Evolutionary conservation across 106 monocot genomes (phyloP).

Genomic region (Acanthochlamys bracteata): DNA sequence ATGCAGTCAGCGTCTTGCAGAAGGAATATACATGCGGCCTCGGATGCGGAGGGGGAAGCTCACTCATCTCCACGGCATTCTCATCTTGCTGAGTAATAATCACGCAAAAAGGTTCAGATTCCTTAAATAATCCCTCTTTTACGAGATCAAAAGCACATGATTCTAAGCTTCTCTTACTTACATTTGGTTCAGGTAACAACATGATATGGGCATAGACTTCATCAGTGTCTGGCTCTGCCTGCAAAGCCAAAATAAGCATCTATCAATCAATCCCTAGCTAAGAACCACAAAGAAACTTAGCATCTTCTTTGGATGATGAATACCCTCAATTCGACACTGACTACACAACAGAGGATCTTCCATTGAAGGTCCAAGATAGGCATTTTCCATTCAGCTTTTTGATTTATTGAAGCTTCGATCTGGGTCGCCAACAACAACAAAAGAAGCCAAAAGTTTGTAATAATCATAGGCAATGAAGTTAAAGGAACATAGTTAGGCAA

Average conservation of each 20-base stretch:
- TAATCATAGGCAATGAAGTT: too few species aligned
- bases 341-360: conserved; percentile 82
- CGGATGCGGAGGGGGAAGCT: conserved; percentile 7
- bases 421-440: background rate
- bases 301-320: too few species aligned
- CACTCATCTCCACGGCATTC: conserved; percentile 43
- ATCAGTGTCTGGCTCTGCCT: conserved; percentile 90
- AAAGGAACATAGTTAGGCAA: too few species aligned
- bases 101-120: too few species aligned
- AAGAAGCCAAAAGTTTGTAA: too few species aligned
- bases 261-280: too few species aligned
- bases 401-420: conserved; percentile 92
- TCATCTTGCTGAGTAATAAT: conserved; percentile 42
- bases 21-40: conserved; percentile 72
- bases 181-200: conserved; percentile 37
- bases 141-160: too few species aligned
- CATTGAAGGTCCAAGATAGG: conserved; percentile 64
- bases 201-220: conserved; percentile 92
- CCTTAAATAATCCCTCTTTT: too few species aligned
- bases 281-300: background rate
- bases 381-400: conserved; percentile 68
- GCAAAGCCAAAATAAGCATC: background rate
- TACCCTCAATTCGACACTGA: conserved; percentile 76
- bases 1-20: conserved; percentile 89
- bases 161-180: too few species aligned